A percentile compares a stretch with the other conserved stretches of the same genome.
Evolutionary conservation across 2,329 filamentous ascomycete genomes (phyloP).

Genomic region (Cladosporium cucumerinum): DNA sequence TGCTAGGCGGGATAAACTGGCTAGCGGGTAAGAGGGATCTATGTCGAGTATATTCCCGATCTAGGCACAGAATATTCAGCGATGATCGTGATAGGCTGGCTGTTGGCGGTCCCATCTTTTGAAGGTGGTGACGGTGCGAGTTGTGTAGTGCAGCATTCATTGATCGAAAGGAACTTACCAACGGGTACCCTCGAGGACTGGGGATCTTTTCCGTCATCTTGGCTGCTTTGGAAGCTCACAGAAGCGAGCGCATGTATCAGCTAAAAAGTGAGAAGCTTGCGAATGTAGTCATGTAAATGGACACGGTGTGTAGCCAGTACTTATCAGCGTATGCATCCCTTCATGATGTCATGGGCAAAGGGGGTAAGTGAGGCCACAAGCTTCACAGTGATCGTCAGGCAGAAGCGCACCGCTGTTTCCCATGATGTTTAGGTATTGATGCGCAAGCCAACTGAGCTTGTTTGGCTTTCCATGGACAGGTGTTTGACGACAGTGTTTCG

Average conservation of each 20-base stretch:
- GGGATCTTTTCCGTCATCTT: not conserved
- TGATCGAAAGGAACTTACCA: not conserved
- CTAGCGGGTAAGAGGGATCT: conserved; percentile 53
- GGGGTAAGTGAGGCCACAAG: not conserved
- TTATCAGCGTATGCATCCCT: not conserved
- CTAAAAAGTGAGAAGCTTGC: not conserved
- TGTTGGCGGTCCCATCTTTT: not conserved
- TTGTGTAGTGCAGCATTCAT: not conserved
- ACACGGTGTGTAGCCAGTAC: not conserved
- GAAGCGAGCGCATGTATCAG: not conserved
- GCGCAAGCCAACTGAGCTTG: not conserved
- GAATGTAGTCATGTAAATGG: not conserved
- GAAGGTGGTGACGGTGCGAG: not conserved
- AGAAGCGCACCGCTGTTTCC: not conserved
- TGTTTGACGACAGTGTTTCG: not conserved
- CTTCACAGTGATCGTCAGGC: not conserved
- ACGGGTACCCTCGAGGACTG: not conserved
- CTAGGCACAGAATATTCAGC: conserved; percentile 43
- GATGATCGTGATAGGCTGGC: not conserved
- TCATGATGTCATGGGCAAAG: not conserved
- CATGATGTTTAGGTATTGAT: not conserved
- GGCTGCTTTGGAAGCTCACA: not conserved
- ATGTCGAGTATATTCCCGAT: conserved; percentile 64
- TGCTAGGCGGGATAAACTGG: conserved; percentile 54
- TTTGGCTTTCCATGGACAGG: not conserved